Evolutionary conservation across 306 rosid genomes (phyloP).

Genomic region (Vigna unguiculata): DNA sequence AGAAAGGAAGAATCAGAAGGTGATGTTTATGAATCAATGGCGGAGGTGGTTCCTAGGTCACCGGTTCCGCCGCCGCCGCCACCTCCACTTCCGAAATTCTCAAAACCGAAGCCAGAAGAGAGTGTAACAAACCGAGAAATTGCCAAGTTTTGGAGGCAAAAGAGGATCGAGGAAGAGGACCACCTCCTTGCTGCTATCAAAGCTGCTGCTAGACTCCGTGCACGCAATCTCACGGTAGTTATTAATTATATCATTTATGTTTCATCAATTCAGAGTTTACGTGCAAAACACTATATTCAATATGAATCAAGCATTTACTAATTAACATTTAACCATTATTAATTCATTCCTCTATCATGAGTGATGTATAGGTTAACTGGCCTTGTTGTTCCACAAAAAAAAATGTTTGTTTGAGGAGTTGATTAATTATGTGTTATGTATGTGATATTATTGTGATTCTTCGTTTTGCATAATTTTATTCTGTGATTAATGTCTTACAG

Average conservation of each 20-base stretch:
- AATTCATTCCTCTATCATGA: too few species aligned
- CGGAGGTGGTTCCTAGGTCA: constrained; percentile 36
- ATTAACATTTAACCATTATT: not conserved
- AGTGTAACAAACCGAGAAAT: constrained; percentile 81
- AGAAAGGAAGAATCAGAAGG: constrained; percentile 45
- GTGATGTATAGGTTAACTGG: too few species aligned
- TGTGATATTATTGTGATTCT: too few species aligned
- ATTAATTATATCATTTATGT: not conserved
- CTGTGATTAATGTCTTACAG: constrained; percentile 46
- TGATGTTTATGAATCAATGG: constrained; percentile 42
- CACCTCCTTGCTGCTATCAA: constrained; percentile 87
- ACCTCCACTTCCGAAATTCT: constrained; percentile 59
- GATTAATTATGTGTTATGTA: not conserved
- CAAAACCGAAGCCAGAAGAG: constrained; percentile 42
- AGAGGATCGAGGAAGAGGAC: constrained; percentile 68
- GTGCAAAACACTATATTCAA: too few species aligned
- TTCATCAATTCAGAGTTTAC: not conserved
- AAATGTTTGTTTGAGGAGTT: not conserved
- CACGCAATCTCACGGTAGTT: constrained; percentile 69
- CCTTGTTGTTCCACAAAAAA: not conserved
- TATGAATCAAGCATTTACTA: too few species aligned
- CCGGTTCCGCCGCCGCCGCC: constrained; percentile 57
- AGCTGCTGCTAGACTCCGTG: constrained; percentile 75
- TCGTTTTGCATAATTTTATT: not conserved
- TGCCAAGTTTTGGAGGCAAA: constrained; percentile 80